Conservation (phyloP, 495 filamentous ascomycete genomes). For the Durotheca rogersii region DNA sequence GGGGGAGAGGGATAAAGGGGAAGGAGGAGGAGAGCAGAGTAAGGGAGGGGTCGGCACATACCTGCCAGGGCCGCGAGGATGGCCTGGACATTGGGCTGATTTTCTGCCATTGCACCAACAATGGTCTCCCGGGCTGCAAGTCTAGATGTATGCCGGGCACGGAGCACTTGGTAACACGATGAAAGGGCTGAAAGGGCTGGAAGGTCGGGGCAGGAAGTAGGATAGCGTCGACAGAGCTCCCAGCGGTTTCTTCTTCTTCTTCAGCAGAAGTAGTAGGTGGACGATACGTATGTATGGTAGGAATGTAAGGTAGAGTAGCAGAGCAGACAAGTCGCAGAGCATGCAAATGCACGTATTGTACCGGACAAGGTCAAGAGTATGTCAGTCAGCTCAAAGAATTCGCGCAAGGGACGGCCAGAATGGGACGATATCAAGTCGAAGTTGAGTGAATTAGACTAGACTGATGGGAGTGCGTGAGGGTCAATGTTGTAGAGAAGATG, state of each 20-base stretch:
- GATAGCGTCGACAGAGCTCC: no score
- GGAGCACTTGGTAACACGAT: conserved; percentile 4
- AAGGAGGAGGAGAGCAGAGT: conserved; percentile 42
- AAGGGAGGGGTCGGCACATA: conserved; percentile 3
- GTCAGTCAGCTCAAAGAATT: neutral
- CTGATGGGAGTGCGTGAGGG: neutral
- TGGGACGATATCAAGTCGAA: neutral
- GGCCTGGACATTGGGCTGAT: conserved; percentile 17
- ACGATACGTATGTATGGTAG: neutral
- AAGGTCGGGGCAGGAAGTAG: neutral
- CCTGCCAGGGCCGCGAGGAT: conserved; percentile 20
- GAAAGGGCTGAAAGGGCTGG: neutral
- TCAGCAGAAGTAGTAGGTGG: no score
- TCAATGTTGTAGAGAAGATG: neutral
- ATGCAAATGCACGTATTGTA: neutral
- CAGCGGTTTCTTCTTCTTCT: no score
- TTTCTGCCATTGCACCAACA: conserved; percentile 20
- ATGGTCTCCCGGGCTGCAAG: neutral
- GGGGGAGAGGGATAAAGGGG: no score
- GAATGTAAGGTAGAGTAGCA: no score
- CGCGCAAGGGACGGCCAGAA: neutral
- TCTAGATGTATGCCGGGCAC: conserved; percentile 1
- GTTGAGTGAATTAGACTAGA: neutral
- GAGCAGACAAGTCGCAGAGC: neutral
- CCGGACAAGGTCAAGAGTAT: neutral